Conservation (phyloP, 768 basidiomycete genomes). For the Suillus ampliporus region DNA sequence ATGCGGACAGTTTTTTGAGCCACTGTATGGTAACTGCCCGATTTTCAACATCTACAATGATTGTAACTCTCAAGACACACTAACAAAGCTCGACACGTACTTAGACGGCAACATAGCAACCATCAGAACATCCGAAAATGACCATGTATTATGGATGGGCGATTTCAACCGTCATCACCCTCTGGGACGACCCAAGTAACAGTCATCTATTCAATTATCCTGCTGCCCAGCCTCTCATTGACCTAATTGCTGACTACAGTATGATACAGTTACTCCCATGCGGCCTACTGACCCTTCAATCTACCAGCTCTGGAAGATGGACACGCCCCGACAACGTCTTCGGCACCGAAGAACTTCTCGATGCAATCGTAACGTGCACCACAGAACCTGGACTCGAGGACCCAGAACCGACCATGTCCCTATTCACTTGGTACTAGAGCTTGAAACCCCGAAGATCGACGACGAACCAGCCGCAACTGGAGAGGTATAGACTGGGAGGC, state of each 20-base stretch:
- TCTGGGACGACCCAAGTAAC: background rate
- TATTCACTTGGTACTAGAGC: background rate
- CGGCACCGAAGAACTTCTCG: background rate
- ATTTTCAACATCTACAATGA: no score
- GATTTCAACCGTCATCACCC: background rate
- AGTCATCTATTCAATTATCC: no score
- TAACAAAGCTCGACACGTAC: no score
- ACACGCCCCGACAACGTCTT: slow-evolving; percentile 17
- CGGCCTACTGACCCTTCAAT: slow-evolving; percentile 40
- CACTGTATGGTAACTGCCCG: no score
- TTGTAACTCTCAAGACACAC: no score
- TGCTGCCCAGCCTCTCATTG: slow-evolving; percentile 32
- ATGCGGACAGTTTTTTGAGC: no score
- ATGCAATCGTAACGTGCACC: background rate
- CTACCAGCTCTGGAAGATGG: slow-evolving; percentile 36
- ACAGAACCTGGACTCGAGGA: accelerated
- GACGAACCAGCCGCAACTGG: slow-evolving; percentile 4
- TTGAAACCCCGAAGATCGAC: accelerated
- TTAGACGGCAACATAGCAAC: slow-evolving; percentile 18
- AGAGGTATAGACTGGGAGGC: slow-evolving; percentile 16
- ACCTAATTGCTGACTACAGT: slow-evolving; percentile 25
- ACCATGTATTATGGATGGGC: slow-evolving; percentile 18
- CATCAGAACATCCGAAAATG: slow-evolving; percentile 20
- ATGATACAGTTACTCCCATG: slow-evolving; percentile 43
- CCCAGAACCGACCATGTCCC: slow-evolving; percentile 24